Percentiles rank a stretch among this genome's conserved stretches.
Conservation (phyloP, 257 asterid species). For the Nicotiana noctiflora region DNA sequence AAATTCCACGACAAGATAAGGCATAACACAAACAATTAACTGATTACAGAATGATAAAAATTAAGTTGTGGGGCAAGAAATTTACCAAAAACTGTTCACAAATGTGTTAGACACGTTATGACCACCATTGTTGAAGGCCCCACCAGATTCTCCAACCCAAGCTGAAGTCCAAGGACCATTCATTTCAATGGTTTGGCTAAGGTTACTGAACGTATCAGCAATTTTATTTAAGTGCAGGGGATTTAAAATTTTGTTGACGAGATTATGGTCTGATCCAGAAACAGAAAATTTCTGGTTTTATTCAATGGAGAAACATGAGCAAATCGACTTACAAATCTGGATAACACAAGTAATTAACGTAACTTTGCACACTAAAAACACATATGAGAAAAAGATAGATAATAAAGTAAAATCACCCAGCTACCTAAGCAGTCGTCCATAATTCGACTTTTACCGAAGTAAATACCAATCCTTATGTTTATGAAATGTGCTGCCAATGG, state of each 20-base stretch:
- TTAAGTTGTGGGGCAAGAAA: neutral
- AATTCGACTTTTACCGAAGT: neutral
- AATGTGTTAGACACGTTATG: conserved; percentile 60
- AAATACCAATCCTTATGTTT: neutral
- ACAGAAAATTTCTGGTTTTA: neutral
- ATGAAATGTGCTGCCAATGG: neutral
- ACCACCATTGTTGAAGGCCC: conserved; percentile 74
- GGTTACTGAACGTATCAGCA: conserved; percentile 33
- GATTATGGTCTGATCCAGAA: conserved; percentile 43
- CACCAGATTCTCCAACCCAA: conserved; percentile 97
- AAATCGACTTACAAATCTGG: neutral
- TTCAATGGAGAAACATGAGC: neutral
- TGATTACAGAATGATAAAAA: neutral
- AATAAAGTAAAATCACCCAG: neutral
- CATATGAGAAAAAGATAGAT: neutral
- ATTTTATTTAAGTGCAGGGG: conserved; percentile 52
- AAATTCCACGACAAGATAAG: neutral
- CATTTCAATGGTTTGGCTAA: conserved; percentile 40
- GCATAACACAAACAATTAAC: neutral
- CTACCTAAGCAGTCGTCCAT: neutral
- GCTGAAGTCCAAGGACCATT: conserved; percentile 76
- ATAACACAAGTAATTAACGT: neutral
- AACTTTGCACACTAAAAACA: neutral
- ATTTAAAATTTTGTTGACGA: conserved; percentile 51
- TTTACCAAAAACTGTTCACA: conserved; percentile 78